Conservation (phyloP, 2,329 filamentous ascomycete species). For the Sporothrix pseudoabietina region DNA sequence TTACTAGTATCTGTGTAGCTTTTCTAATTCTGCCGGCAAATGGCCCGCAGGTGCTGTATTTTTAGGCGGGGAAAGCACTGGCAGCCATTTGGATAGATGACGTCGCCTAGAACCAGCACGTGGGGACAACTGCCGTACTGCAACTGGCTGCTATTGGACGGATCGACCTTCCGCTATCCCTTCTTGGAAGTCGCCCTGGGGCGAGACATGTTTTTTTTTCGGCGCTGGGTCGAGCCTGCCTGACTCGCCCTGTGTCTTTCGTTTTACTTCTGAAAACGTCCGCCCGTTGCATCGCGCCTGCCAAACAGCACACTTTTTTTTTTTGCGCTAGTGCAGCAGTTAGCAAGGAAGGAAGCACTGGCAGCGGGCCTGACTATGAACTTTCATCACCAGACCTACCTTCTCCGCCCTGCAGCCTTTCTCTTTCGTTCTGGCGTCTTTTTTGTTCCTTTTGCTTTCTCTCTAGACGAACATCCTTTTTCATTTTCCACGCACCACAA, state of each 20-base stretch:
- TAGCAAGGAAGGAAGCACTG: neutral
- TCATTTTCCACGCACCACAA: neutral
- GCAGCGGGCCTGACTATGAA: neutral
- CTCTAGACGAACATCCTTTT: neutral
- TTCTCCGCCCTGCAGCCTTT: neutral
- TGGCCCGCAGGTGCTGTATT: neutral
- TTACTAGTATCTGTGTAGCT: neutral
- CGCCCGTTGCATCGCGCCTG: constrained; percentile 14
- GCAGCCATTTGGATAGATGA: constrained; percentile 14
- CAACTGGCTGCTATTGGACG: constrained; percentile 1
- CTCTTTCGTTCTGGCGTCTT: neutral
- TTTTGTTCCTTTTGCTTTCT: neutral
- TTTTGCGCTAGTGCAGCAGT: constrained; percentile 10
- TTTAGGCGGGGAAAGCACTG: neutral
- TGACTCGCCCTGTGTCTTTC: neutral
- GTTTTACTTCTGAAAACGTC: constrained; percentile 12
- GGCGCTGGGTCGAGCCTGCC: constrained; percentile 12
- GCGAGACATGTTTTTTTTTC: constrained; percentile 6
- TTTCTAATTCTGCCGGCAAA: constrained; percentile 6
- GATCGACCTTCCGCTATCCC: neutral
- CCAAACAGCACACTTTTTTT: neutral
- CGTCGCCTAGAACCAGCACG: constrained; percentile 28
- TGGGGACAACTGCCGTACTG: constrained; percentile 24
- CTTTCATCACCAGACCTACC: constrained; percentile 1
- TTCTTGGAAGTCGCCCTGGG: neutral